These are phyloP conservation scores for Clitopilus hobsonii DNA, from an alignment of 768 basidiomycete genomes.

Conservation along the genomic window DNA sequence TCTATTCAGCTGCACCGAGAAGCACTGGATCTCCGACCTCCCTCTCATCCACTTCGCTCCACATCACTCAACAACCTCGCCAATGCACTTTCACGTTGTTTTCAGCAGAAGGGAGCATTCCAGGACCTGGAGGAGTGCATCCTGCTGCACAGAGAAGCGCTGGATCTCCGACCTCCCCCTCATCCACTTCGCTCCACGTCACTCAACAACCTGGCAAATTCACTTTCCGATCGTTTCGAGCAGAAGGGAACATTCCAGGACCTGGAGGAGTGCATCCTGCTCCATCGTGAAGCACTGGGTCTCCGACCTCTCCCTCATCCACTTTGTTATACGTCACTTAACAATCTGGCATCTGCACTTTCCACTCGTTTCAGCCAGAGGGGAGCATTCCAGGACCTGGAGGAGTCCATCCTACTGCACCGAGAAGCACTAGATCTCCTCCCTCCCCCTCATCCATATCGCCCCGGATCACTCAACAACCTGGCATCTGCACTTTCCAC, in stretches of 20 bases:
- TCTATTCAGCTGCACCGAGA: not conserved
- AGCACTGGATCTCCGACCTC: not conserved
- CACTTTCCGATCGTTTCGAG: constrained; percentile 4
- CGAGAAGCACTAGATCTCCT: not conserved
- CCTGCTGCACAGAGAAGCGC: constrained; percentile 4
- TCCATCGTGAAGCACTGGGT: constrained; percentile 8
- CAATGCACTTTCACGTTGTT: constrained; percentile 8
- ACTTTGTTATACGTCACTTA: constrained; percentile 5
- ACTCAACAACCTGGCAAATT: constrained; percentile 14
- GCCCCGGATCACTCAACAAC: not conserved
- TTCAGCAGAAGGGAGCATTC: constrained; percentile 4
- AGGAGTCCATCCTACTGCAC: not conserved
- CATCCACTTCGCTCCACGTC: constrained; percentile 9
- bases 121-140: constrained; percentile 10
- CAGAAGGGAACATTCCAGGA: not conserved
- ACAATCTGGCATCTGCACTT: constrained; percentile 7
- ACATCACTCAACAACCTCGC: constrained; percentile 5
- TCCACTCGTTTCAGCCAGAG: constrained; percentile 4
- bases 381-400: constrained; percentile 7
- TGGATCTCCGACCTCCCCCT: constrained; percentile 5
- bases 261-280: constrained; percentile 16
- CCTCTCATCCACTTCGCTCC: not conserved
- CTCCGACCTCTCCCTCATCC: constrained; percentile 10
- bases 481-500: not conserved
- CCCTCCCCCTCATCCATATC: not conserved